A percentile compares a stretch with the other conserved stretches of the same genome.
Conservation (phyloP, 2,329 filamentous ascomycete species). For the Diaporthe eres region DNA sequence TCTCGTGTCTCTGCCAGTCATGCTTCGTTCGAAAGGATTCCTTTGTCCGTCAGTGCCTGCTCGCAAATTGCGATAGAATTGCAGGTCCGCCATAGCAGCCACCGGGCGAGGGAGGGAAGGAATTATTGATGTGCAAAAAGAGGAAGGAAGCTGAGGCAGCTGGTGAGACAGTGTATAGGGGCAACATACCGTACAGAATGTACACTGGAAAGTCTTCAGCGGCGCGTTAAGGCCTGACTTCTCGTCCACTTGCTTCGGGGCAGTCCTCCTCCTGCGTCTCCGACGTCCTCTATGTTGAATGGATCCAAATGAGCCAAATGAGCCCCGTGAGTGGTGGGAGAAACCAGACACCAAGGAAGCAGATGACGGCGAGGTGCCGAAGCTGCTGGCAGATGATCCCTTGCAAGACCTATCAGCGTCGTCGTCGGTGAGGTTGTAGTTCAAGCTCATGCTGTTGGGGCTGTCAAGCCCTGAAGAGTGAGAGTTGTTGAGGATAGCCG, state of each 20-base stretch:
- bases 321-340: constrained; percentile 71
- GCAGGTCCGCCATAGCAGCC: neutral
- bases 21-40: constrained; percentile 78
- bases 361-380: constrained; percentile 73
- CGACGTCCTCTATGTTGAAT: constrained; percentile 60
- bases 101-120: neutral
- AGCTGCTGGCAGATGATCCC: constrained; percentile 71
- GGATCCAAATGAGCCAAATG: constrained; percentile 66
- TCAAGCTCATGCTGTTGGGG: constrained; percentile 60
- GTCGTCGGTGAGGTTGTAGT: constrained; percentile 70
- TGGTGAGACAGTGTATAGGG: neutral
- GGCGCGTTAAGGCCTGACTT: constrained; percentile 56
- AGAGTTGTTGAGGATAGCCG: constrained; percentile 63
- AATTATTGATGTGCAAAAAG: neutral
- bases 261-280: constrained; percentile 63
- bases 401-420: constrained; percentile 72
- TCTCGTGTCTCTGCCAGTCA: constrained; percentile 80
- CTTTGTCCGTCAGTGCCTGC: constrained; percentile 26
- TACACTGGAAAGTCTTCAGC: constrained; percentile 74
- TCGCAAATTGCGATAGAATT: no score
- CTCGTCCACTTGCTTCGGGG: constrained; percentile 55
- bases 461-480: constrained; percentile 70
- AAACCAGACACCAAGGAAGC: constrained; percentile 72
- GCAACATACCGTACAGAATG: constrained; percentile 69
- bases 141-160: no score